Conservation (phyloP, 2,329 filamentous ascomycete species). For the Aureobasidium sp. region DNA sequence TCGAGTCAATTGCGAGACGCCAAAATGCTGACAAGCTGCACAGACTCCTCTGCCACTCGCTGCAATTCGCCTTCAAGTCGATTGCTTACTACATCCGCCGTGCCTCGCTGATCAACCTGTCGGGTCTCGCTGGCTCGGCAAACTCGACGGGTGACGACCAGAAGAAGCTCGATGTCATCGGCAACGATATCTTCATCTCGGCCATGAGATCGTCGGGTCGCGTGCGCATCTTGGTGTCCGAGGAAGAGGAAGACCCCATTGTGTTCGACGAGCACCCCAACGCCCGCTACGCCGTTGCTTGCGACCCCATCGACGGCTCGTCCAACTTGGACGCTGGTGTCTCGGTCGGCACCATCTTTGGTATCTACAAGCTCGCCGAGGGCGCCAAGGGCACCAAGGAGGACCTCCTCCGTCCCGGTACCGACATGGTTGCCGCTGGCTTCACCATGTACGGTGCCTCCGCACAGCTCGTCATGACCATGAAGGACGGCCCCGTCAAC, state of each 20-base stretch:
- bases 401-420: constrained; percentile 82
- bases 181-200: constrained; percentile 94
- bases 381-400: constrained; percentile 67
- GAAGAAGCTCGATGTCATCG: constrained; percentile 99
- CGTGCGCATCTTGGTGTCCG: constrained; percentile 88
- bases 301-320: constrained; percentile 95
- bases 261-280: constrained; percentile 68
- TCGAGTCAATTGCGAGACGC: neutral
- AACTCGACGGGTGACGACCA: constrained; percentile 97
- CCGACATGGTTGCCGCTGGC: constrained; percentile 85
- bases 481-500: constrained; percentile 87
- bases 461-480: constrained; percentile 91
- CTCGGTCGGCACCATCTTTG: constrained; percentile 96
- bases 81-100: constrained; percentile 99
- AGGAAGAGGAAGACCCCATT: constrained; percentile 92
- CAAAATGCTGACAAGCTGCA: constrained; percentile 15
- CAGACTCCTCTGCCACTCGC: constrained; percentile 90
- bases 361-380: constrained; percentile 81
- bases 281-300: constrained; percentile 87
- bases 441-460: constrained; percentile 99
- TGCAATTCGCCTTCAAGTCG: constrained; percentile 99
- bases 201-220: constrained; percentile 91
- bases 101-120: constrained; percentile 80
- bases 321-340: constrained; percentile 98
- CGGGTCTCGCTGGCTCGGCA: constrained; percentile 85